phyloP scores from a whole-genome alignment of 2,329 filamentous ascomycete species.

The Parafenestella ontariensis region DNA sequence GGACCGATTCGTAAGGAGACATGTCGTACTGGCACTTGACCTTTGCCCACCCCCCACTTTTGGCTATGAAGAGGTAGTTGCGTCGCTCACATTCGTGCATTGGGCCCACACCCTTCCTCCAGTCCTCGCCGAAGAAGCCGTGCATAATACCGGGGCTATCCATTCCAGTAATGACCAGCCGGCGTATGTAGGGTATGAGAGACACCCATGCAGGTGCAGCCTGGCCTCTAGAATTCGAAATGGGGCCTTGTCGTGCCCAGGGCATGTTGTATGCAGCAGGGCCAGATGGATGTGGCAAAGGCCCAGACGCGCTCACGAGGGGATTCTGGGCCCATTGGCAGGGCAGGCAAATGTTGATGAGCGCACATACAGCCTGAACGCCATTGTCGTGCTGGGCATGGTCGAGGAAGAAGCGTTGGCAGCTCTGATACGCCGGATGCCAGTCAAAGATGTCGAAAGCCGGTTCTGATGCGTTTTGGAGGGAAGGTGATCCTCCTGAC shows the following conservation, averaged over 20 bases:
- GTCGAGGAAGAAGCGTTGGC: conserved; percentile 89
- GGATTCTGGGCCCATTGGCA: conserved; percentile 72
- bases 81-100: conserved; percentile 88
- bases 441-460: conserved; percentile 86
- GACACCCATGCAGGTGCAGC: conserved; percentile 63
- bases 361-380: conserved; percentile 87
- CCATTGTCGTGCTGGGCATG: conserved; percentile 82
- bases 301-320: conserved; percentile 48
- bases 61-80: conserved; percentile 95
- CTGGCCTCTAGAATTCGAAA: conserved; percentile 47
- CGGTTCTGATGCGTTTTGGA: conserved; percentile 29
- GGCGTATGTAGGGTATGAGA: conserved; percentile 86
- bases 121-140: conserved; percentile 97
- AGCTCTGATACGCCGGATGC: conserved; percentile 90
- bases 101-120: conserved; percentile 77
- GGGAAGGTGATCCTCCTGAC: conserved; percentile 32
- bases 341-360: conserved; percentile 90
- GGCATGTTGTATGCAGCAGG: conserved; percentile 45
- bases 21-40: conserved; percentile 94
- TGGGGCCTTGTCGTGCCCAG: conserved; percentile 53
- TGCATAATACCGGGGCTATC: conserved; percentile 87
- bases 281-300: conserved; percentile 39
- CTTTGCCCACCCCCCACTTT: conserved; percentile 86
- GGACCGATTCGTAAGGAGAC: conserved; percentile 79
- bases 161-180: conserved; percentile 89